Evolutionary conservation across 805 yeast genomes (phyloP).

Genomic region (Candida michaelii): DNA sequence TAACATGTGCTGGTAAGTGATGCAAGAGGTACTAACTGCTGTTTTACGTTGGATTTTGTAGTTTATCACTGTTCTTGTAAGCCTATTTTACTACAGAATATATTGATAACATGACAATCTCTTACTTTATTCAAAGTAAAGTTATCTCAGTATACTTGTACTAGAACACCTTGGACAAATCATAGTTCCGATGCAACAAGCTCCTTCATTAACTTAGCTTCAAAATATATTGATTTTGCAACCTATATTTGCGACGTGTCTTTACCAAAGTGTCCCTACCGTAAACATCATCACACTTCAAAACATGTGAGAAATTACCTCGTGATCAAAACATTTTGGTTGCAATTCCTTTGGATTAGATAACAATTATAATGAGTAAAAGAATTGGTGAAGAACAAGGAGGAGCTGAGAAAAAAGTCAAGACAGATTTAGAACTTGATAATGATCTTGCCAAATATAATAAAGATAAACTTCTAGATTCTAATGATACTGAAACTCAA

Average conservation of each 20-base stretch:
- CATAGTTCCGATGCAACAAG: no score
- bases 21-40: no score
- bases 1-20: no score
- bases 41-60: no score
- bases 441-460: conserved; percentile 45
- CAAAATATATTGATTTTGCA: not conserved
- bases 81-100: no score
- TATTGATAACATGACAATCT: no score
- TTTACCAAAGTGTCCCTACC: conserved; percentile 2
- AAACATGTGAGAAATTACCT: conserved; percentile 15
- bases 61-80: no score
- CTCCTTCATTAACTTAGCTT: no score
- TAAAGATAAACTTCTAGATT: conserved; percentile 18
- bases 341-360: conserved; percentile 2
- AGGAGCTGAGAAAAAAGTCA: conserved; percentile 17
- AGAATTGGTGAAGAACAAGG: conserved; percentile 18
- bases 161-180: no score
- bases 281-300: conserved; percentile 6
- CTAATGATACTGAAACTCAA: conserved; percentile 22
- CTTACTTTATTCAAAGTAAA: no score
- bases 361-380: conserved; percentile 20
- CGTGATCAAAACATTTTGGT: conserved; percentile 11
- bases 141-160: no score
- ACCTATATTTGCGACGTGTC: not conserved
- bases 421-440: conserved; percentile 23